These are phyloP conservation scores for Venturia aucupariae DNA, from an alignment of 2,329 filamentous ascomycete species.

Conservation along the genomic window DNA sequence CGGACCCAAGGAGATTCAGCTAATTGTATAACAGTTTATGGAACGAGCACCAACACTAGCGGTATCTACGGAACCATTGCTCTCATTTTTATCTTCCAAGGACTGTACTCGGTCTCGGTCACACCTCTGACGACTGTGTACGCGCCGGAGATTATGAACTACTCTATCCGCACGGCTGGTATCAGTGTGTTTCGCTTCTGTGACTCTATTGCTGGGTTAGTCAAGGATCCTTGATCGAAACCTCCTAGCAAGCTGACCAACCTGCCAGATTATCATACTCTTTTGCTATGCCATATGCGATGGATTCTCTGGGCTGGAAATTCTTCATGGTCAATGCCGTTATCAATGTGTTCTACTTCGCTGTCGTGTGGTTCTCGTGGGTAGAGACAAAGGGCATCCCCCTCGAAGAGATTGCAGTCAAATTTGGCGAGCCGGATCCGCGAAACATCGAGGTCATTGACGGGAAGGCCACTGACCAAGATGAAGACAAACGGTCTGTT, in stretches of 20 bases:
- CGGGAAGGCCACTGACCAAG: neutral
- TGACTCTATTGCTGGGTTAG: constrained; percentile 7
- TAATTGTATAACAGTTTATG: constrained; percentile 19
- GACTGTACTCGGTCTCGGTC: constrained; percentile 42
- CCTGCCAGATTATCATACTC: constrained; percentile 10
- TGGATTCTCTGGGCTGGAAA: constrained; percentile 16
- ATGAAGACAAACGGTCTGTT: neutral
- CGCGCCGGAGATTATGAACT: constrained; percentile 41
- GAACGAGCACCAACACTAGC: constrained; percentile 17
- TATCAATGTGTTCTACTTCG: neutral
- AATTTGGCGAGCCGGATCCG: neutral
- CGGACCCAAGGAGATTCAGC: neutral
- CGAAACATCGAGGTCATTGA: neutral
- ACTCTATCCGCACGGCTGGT: constrained; percentile 41
- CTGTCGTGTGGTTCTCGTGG: neutral
- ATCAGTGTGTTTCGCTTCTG: constrained; percentile 21
- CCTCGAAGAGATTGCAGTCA: constrained; percentile 1
- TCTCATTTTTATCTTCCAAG: constrained; percentile 44
- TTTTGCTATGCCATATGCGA: constrained; percentile 16
- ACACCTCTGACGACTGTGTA: constrained; percentile 42
- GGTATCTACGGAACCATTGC: constrained; percentile 37
- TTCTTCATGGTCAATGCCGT: constrained; percentile 13
- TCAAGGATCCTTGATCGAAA: neutral
- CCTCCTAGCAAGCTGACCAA: constrained; percentile 11
- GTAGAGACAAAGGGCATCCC: constrained; percentile 4